Percentiles rank a stretch among this genome's conserved stretches.
Conservation (phyloP, 495 filamentous ascomycete genomes). For the Aspergillus egyptiacus region DNA sequence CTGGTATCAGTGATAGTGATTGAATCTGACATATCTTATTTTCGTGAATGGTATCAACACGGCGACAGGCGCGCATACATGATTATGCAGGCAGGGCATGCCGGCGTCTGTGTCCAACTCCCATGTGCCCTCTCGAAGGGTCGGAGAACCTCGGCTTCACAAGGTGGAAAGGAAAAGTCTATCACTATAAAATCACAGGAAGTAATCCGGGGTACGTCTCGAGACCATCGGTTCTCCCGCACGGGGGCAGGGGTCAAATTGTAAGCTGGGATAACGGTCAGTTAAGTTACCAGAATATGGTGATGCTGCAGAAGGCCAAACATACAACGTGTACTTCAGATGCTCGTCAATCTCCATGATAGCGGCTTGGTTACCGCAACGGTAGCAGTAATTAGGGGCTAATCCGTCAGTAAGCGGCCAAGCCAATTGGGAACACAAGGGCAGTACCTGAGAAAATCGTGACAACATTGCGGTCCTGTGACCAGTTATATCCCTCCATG, state of each 20-base stretch:
- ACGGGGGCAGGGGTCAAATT: slow-evolving; percentile 97
- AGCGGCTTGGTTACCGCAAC: slow-evolving; percentile 97
- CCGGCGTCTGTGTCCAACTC: slow-evolving; percentile 30
- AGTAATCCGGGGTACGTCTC: slow-evolving; percentile 94
- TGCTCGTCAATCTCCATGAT: slow-evolving; percentile 99
- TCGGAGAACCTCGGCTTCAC: slow-evolving; percentile 18
- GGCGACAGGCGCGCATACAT: slow-evolving; percentile 37
- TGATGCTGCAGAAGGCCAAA: slow-evolving; percentile 18
- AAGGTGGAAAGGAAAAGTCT: slow-evolving; percentile 30
- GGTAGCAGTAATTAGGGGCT: slow-evolving; percentile 97
- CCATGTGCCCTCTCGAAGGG: slow-evolving; percentile 28
- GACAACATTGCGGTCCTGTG: slow-evolving; percentile 91
- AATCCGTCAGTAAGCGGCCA: slow-evolving; percentile 4
- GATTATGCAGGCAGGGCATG: slow-evolving; percentile 32
- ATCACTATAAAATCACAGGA: slow-evolving; percentile 61
- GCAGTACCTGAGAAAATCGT: slow-evolving; percentile 93
- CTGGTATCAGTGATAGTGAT: no score
- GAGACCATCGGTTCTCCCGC: slow-evolving; percentile 99
- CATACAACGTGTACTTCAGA: slow-evolving; percentile 99
- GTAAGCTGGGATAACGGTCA: slow-evolving; percentile 58
- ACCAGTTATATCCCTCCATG: slow-evolving; percentile 99
- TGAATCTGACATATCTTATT: no score
- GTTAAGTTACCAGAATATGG: slow-evolving; percentile 9
- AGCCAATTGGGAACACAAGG: neutral
- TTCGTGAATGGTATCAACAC: slow-evolving; percentile 48